These are phyloP conservation scores for Globisporangium iwayamae DNA, from an alignment of 352 stramenopile species.

Conservation along the genomic window DNA sequence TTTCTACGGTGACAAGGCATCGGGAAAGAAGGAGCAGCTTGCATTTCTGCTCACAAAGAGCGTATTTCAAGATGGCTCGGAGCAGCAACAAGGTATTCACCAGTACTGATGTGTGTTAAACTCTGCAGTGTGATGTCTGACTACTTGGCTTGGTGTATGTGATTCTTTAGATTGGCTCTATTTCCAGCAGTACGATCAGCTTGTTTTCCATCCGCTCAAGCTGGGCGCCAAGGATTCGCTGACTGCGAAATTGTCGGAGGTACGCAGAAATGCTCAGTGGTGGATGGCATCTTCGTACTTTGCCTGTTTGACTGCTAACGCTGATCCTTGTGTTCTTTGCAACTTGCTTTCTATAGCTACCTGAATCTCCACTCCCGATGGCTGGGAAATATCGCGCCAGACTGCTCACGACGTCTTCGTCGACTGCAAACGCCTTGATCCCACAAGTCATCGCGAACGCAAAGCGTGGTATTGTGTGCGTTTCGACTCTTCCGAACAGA, in stretches of 20 bases:
- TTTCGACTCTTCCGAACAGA: slow-evolving; percentile 26
- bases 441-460: slow-evolving; percentile 39
- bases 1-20: slow-evolving; percentile 18
- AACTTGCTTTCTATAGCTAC: neutral
- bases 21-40: slow-evolving; percentile 15
- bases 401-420: slow-evolving; percentile 17
- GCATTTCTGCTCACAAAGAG: slow-evolving; percentile 15
- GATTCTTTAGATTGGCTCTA: slow-evolving; percentile 35
- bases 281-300: neutral
- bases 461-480: slow-evolving; percentile 52
- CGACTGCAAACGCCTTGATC: slow-evolving; percentile 2
- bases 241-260: neutral
- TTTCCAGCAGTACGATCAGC: slow-evolving; percentile 34
- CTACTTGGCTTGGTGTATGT: neutral
- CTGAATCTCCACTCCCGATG: neutral
- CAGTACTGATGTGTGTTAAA: neutral
- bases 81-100: slow-evolving; percentile 8
- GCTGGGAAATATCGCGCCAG: slow-evolving; percentile 15
- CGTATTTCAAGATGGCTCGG: neutral
- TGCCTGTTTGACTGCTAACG: neutral
- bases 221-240: neutral
- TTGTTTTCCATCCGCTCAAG: slow-evolving; percentile 21
- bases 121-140: neutral
- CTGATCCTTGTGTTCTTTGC: neutral
- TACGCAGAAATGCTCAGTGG: slow-evolving; percentile 1